Conservation (phyloP, 116 monocot genomes). For the Zostera marina region DNA sequence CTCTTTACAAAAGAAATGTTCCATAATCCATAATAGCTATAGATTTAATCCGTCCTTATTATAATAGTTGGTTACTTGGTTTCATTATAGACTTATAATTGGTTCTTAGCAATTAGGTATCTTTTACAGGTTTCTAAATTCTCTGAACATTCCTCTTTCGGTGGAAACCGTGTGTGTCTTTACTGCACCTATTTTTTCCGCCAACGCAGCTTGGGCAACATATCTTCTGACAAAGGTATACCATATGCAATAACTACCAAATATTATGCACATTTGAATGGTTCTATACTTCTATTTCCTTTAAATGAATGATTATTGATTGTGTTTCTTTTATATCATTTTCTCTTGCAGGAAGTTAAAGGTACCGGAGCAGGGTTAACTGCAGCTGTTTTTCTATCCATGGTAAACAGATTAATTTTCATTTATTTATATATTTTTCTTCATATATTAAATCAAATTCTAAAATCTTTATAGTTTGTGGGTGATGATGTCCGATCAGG, state of each 20-base stretch:
- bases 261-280: neutral
- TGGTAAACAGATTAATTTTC: slow-evolving; percentile 24
- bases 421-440: neutral
- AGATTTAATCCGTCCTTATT: too few relatives aligned
- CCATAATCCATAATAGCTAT: too few relatives aligned
- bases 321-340: neutral
- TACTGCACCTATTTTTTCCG: slow-evolving; percentile 92
- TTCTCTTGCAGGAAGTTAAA: slow-evolving; percentile 61
- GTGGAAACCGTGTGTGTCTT: slow-evolving; percentile 99
- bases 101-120: neutral
- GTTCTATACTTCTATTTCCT: neutral
- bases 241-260: slow-evolving; percentile 3
- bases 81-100: neutral
- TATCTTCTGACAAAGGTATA: slow-evolving; percentile 85
- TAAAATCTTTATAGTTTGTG: too few relatives aligned
- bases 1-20: neutral
- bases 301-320: neutral
- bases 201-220: slow-evolving; percentile 90
- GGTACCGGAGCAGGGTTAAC: slow-evolving; percentile 92
- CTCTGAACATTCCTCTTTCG: slow-evolving; percentile 86
- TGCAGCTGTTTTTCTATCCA: slow-evolving; percentile 67
- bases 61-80: neutral
- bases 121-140: slow-evolving; percentile 57
- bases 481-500: too few relatives aligned
- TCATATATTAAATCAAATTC: neutral